phyloP scores from a whole-genome alignment of 108 stramenopile genomes.

The Nitzschia sp. region DNA sequence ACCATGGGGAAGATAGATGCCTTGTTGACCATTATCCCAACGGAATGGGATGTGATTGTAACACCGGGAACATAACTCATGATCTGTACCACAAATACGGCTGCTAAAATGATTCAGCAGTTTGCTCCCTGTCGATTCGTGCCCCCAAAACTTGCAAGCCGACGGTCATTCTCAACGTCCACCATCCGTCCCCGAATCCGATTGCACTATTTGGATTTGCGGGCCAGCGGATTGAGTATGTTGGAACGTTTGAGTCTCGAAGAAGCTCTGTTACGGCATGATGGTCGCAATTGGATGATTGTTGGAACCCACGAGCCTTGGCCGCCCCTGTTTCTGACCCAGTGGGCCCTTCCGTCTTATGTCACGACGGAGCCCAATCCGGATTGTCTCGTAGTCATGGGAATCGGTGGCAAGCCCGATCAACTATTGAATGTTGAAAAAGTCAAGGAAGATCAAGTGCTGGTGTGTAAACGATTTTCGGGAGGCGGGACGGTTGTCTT shows the following conservation, averaged over 20 bases:
- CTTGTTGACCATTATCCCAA: too few relatives aligned
- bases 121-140: too few relatives aligned
- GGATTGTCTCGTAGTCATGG: constrained; percentile 72
- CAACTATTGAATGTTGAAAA: constrained; percentile 53
- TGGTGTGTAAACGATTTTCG: constrained; percentile 85
- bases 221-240: constrained; percentile 66
- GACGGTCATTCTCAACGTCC: too few relatives aligned
- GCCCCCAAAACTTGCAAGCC: too few relatives aligned
- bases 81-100: too few relatives aligned
- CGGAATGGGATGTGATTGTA: too few relatives aligned
- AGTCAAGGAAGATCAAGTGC: constrained; percentile 58
- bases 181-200: too few relatives aligned
- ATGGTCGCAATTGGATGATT: constrained; percentile 67
- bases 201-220: constrained; percentile 62
- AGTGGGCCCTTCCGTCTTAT: constrained; percentile 18
- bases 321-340: constrained; percentile 30
- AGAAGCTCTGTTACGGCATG: constrained; percentile 81
- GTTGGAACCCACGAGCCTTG: constrained; percentile 71
- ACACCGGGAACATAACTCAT: too few relatives aligned
- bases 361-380: constrained; percentile 19
- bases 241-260: constrained; percentile 82
- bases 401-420: constrained; percentile 88
- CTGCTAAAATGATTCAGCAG: too few relatives aligned
- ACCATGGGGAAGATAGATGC: too few relatives aligned
- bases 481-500: constrained; percentile 96